Evolutionary conservation across 75 land plant genomes (phyloP).

Genomic region (Picea glauca): DNA sequence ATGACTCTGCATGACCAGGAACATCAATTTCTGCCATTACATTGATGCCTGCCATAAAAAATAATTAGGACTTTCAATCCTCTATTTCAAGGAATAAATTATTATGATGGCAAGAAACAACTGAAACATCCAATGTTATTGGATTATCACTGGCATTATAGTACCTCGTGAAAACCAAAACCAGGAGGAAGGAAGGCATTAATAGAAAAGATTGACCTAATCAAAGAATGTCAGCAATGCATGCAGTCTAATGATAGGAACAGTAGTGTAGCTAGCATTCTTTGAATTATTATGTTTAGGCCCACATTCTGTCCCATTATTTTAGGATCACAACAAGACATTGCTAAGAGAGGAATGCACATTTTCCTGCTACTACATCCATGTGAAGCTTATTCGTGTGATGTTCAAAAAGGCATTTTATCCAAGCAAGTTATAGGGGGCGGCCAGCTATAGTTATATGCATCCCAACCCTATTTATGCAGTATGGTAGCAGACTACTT

Average conservation of each 20-base stretch:
- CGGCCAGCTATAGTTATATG: no score
- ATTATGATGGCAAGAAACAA: neutral
- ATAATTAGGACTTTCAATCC: neutral
- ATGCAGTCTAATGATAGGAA: neutral
- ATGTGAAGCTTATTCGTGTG: neutral
- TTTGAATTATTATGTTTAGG: neutral
- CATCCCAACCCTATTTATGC: no score
- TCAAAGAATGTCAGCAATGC: neutral
- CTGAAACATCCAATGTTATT: neutral
- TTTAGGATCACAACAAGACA: neutral
- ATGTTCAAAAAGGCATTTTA: neutral
- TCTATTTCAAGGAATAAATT: neutral
- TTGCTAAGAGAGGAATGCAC: neutral
- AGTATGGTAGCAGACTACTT: no score
- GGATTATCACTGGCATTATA: neutral
- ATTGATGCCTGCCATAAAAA: conserved; percentile 56
- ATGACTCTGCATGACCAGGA: conserved; percentile 96
- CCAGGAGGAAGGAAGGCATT: neutral
- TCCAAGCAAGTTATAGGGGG: no score
- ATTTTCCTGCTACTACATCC: neutral
- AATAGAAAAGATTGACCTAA: neutral
- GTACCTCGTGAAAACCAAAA: neutral
- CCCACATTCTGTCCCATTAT: neutral
- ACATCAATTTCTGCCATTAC: conserved; percentile 96
- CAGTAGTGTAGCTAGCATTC: neutral